These are phyloP conservation scores for Selaginella moellendorffii DNA, from an alignment of 75 land plant genomes.

Conservation along the genomic window DNA sequence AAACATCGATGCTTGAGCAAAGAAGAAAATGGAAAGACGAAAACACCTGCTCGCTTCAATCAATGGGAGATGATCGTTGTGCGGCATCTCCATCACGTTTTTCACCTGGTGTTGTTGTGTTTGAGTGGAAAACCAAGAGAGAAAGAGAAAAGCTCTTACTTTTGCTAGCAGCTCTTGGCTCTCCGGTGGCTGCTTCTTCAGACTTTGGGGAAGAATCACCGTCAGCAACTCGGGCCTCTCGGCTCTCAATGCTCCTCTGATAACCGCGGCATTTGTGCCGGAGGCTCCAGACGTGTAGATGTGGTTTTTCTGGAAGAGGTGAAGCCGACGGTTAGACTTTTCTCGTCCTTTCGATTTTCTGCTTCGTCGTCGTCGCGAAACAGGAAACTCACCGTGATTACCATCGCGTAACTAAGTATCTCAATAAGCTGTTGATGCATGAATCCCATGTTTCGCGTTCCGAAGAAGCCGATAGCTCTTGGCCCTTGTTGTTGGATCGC, in stretches of 20 bases:
- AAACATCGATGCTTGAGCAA: too few relatives aligned
- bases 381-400: slow-evolving; percentile 60
- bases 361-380: background rate
- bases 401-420: slow-evolving; percentile 96
- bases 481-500: slow-evolving; percentile 98
- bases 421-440: slow-evolving; percentile 98
- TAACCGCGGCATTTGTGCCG: slow-evolving; percentile 98
- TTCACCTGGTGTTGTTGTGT: slow-evolving; percentile 42
- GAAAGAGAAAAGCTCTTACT: slow-evolving; percentile 11
- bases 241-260: slow-evolving; percentile 93
- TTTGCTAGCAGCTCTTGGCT: slow-evolving; percentile 87
- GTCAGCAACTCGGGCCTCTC: slow-evolving; percentile 89
- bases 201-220: slow-evolving; percentile 85
- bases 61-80: slow-evolving; percentile 85
- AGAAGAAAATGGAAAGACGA: background rate
- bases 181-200: slow-evolving; percentile 91
- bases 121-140: slow-evolving; percentile 3
- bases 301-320: slow-evolving; percentile 71
- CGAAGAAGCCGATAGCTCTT: slow-evolving; percentile 89
- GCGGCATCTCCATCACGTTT: slow-evolving; percentile 86
- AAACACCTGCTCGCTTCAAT: slow-evolving; percentile 97
- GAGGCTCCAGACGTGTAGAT: slow-evolving; percentile 95
- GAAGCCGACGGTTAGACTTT: background rate
- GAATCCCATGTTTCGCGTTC: slow-evolving; percentile 96
- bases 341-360: background rate